phyloP scores from a whole-genome alignment of 257 asterid species.

The Solanum infundibuliforme region DNA sequence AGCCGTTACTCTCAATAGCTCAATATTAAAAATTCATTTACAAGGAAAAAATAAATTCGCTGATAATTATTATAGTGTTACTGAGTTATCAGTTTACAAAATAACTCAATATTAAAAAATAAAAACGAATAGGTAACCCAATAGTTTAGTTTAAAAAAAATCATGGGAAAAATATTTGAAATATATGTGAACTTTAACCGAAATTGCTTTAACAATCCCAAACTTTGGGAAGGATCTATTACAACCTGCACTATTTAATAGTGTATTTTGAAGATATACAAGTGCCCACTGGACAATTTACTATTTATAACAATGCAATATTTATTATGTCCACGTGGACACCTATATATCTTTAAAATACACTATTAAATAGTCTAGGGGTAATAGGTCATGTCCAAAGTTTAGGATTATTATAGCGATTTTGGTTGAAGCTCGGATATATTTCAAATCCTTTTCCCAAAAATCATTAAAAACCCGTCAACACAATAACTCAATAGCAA shows the following conservation, averaged over 20 bases:
- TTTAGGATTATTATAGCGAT: too few species aligned
- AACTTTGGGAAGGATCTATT: background rate
- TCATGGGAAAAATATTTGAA: too few species aligned
- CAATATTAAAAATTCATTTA: too few species aligned
- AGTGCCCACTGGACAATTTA: background rate
- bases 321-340: background rate
- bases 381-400: background rate
- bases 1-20: background rate
- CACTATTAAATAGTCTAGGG: background rate
- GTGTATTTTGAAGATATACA: background rate
- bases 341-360: background rate
- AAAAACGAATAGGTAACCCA: too few species aligned
- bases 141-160: too few species aligned
- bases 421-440: too few species aligned
- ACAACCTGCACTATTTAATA: background rate
- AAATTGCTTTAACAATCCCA: background rate
- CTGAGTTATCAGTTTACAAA: too few species aligned
- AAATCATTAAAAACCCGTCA: background rate
- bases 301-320: background rate
- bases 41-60: background rate
- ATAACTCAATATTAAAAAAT: too few species aligned
- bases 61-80: too few species aligned
- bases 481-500: background rate
- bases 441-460: too few species aligned
- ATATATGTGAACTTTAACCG: too few species aligned